Base-by-base conservation (phyloP, 1,284 basidiomycete species). In the Grifola frondosa region DNA sequence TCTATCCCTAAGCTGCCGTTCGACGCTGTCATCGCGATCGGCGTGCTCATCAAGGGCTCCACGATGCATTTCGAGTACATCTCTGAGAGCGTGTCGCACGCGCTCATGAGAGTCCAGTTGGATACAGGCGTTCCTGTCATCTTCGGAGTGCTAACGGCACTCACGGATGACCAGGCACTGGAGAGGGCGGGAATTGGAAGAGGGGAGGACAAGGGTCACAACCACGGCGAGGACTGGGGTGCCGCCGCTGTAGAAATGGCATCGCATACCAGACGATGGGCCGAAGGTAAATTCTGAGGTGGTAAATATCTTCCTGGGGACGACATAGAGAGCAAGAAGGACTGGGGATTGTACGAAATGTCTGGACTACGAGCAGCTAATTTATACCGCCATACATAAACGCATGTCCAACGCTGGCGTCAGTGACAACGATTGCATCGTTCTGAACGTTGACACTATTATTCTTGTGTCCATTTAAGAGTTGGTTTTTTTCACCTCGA, bases 21-120 rank as follows among this genome's bases (percentile, higher is more conserved):
- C 56, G 89, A 96, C 67, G 97, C 94, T 10, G 84, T 97, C 52
- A 96, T 99, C 61, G 91, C 94, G 29, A 93, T 99, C 59, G 96
- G 96, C 9, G 92, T 95, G 33, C 84, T 99, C 62, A 97, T 99
- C 78, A 99, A 99, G 69, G 96, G 94, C 44, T 78, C 82, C 4
- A 97, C 94, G 12, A 96, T 96, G 91, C 94, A 97, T 71, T 97
- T 97, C 64, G 94, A 97, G 68, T 99, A 99, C 75, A 99, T 99
- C 66, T 91, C 83, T 63, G 94, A 98, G 57, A 80, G 84, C 44
- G 91, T 97, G 47, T 86, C 91, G 32, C 87, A 96, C 58, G 94
- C 87, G 28, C 75, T 99, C 56, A 99, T 98, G 96, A 81, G 82
- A 52, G 80, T 97, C 20, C 92, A 95, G 63, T 73, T 98, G 56